Evolutionary conservation across 2,329 filamentous ascomycete genomes (phyloP), one percentile per base, ranked within the genome.

Genomic region (Xylariaceae sp.): DNA sequence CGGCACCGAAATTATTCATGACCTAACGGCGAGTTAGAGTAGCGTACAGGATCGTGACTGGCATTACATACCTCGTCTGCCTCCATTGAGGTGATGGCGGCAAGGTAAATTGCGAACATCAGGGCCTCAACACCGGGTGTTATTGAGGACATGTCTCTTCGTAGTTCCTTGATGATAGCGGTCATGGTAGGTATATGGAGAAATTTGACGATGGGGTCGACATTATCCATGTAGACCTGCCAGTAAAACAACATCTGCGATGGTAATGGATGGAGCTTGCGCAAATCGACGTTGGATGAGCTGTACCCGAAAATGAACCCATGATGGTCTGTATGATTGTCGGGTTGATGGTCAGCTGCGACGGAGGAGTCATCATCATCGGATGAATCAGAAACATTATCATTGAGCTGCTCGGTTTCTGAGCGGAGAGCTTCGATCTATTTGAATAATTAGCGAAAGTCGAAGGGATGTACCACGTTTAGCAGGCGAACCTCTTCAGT

Each of bases 231-330:
- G 68, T 83, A 91, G 10, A 84, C 76, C 47, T 83, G 78, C 87
- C 87, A 90, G 51, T 89, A 81, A 46, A 81, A 80, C 0, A 77
- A 77, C 46, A 87, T 84, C 58, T 86, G 84, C 1, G 82, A 81
- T 0, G 84, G 79, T 0, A 83, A 65, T 1, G 87, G 87, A 61
- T 89, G 87, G 13, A 87, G 72, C 40, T 77, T 74, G 16, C 78
- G 71, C 59, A 90, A 72, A 61, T 90, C 81, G 22, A 89, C 83
- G 58, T 81, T 82, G n/a, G 80, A 77, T 1, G 87, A 89, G 56
- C 80, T 84, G 67, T 88, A 88, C 7, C 87, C 86, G 58, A 91
- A 80, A 22, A 91, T 76, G 67, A 89, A 92, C 21, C 80, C 80
- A 51, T 90, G 86, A 59, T 89, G 85, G 55, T 83, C 80, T n/a